Base-by-base conservation (phyloP, 805 yeast species). In the Saccharomyces mikatae region DNA sequence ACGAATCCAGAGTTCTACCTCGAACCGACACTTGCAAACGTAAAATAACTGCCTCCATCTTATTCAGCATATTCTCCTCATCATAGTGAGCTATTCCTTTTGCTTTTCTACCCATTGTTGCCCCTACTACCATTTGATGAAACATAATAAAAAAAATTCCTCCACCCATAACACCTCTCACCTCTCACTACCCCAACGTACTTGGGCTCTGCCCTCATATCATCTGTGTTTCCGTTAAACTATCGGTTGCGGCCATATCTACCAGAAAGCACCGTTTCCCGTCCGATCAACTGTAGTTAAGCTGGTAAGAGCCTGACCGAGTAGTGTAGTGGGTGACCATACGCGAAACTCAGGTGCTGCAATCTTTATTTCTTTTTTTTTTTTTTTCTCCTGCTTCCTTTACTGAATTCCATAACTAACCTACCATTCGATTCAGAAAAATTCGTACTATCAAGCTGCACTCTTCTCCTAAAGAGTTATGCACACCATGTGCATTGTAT, bases 221-320 rank as follows among this genome's bases (percentile, higher is more conserved):
- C 9, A n/a, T 29, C 48, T 41, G 41, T 44, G 49, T 48, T 46
- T 41, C 56, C 41, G 46, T 50, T 13, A 53, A 54, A 51, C 46
- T 66, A 56, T 69, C 76, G 78, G 80, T 75, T 76, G 78, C 80
- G 80, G 80, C 80, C 80, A 77, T 75, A 77, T 75, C 80, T 73
- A 76, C 78, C 75, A 74, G 80, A 77, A 76, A 76, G 77, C 79
- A 77, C 79, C 79, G 78, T 76, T 77, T 76, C 80, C 80, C 80
- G 80, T 76, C 80, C 80, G 80, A 76, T 76, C 80, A 76, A 75
- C 78, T 74, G 78, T 76, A 76, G 79, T 77, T 75, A 76, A 76
- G 76, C 80, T 73, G 75, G 78, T 75, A 75, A 76, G 80, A 74
- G 80, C 80, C 78, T 72, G 77, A 75, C 78, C 73, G 78, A 76